Base-by-base conservation (phyloP, 768 basidiomycete genomes). In the Roridomyces roridus region DNA sequence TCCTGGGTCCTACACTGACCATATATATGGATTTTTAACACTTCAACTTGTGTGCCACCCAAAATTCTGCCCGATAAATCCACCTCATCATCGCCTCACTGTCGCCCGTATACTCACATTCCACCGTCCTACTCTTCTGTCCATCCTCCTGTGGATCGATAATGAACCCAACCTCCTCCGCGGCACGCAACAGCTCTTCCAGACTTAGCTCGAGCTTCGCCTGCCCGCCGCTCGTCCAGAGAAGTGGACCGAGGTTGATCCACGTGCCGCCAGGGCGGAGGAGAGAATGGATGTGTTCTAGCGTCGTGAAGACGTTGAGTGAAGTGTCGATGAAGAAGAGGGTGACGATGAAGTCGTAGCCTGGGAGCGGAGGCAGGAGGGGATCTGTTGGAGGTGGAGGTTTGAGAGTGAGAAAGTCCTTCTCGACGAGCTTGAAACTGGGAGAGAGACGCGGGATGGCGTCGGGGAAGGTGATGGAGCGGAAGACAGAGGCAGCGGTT, bases 241-340 rank as follows among this genome's bases (percentile, higher is more conserved):
- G 73, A 18, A 89, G 71, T 8, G 87, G 89, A 2, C 88, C 88
- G 5, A 88, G 73, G 66, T 91, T 91, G 66, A 89, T 81, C 89
- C 88, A 91, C 9, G 69, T 75, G 3, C 88, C 89, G 5, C 86
- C 85, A 0, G 86, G 84, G 29, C 76, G 76, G 15, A 91, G 77
- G 20, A 88, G 76, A 12, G 57, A 36, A 64, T 82, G 76, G 35
- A 91, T 87, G 25, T 86, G 83, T 51, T 80, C 75, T 52, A 89
- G 74, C 14, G 83, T 84, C 0, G 76, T 67, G 39, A 85, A 69
- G 23, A 82, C 74, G 60, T 85, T 82, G 55, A 80, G 68, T 6
- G 85, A 83, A 5, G 85, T 86, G 70, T 86, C 85, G 67, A 87
- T 84, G 74, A 86, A 88, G 71, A 85, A 88, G 14, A 86, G 74